Evolutionary conservation across 1,284 basidiomycete genomes (phyloP), one percentile per base, ranked within the genome.

Genomic region (Leucoagaricus sp.): DNA sequence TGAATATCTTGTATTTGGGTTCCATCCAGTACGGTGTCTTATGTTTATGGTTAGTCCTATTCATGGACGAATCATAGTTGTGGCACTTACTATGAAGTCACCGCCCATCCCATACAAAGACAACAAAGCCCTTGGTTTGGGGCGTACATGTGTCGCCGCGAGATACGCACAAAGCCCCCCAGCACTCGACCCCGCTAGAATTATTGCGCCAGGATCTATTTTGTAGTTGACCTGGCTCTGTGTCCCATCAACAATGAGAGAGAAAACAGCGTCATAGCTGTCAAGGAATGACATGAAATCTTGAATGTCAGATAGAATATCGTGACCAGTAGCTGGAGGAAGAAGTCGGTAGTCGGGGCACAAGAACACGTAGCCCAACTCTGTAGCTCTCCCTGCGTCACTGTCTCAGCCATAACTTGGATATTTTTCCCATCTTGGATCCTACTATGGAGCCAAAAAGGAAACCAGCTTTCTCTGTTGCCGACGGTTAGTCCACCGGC

Each of bases 91-190:
- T 57, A 87, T 63, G 55, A 83, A 75, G 55, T 86, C 69, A 0
- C 85, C 86, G 17, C 85, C 85, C 77, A 84, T 80, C 0, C 80
- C 83, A 65, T 87, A 88, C 62, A 88, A 60, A 1, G 80, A 81
- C 0, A 87, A 60, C 1, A 87, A 57, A 0, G 77, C 84, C 57
- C 72, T 80, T 0, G 84, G 85, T 58, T 74, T 81, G 0, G 83
- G 84, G 0, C 63, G 61, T 0, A 69, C 74, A 63, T 86, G 78
- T 36, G 78, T 71, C 4, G 79, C 85, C 25, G 84, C 81, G 15
- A 87, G 73, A 64, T 86, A 87, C 0, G 83, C 81, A 59, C 83
- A 85, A n/a, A 82, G 69, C 0, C 84, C 84, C 13, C 86, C 87
- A 0, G 84, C 79, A 60, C 85, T 87, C 13, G 78, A 76, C 1